These are phyloP conservation scores for Ilyonectria robusta DNA, from an alignment of 2,329 filamentous ascomycete genomes.

Conservation along the genomic window DNA sequence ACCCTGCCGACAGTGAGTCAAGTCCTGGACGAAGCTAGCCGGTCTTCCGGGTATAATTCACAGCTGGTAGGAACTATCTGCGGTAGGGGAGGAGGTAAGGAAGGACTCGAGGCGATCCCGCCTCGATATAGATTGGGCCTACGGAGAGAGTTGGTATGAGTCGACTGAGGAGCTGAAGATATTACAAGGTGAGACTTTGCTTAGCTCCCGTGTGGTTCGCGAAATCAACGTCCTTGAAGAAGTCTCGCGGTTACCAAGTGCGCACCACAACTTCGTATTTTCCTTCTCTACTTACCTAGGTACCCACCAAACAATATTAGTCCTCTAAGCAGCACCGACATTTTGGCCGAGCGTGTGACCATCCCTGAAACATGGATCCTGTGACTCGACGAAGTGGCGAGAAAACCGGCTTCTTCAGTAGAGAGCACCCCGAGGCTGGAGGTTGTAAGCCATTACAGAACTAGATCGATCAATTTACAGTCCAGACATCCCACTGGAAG, in stretches of 20 bases:
- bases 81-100: too few species aligned
- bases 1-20: too few species aligned
- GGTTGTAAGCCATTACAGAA: conserved; percentile 48
- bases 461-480: background rate
- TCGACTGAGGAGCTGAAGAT: conserved; percentile 50
- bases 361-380: conserved; percentile 58
- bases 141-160: too few species aligned
- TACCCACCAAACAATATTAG: too few species aligned
- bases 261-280: too few species aligned
- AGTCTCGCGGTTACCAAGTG: conserved; percentile 75
- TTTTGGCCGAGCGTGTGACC: conserved; percentile 60
- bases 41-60: too few species aligned
- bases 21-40: too few species aligned
- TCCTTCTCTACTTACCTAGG: too few species aligned
- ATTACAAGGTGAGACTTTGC: conserved; percentile 55
- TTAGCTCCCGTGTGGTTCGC: conserved; percentile 24
- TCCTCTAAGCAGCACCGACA: too few species aligned
- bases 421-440: conserved; percentile 73
- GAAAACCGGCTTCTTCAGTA: conserved; percentile 72
- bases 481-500: conserved; percentile 51
- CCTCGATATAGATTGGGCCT: too few species aligned
- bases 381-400: conserved; percentile 75
- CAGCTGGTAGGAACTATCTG: too few species aligned
- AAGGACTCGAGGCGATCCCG: too few species aligned
- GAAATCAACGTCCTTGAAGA: conserved; percentile 53